Base-by-base conservation (phyloP, 495 filamentous ascomycete species). In the Lichenothelia convexa region DNA sequence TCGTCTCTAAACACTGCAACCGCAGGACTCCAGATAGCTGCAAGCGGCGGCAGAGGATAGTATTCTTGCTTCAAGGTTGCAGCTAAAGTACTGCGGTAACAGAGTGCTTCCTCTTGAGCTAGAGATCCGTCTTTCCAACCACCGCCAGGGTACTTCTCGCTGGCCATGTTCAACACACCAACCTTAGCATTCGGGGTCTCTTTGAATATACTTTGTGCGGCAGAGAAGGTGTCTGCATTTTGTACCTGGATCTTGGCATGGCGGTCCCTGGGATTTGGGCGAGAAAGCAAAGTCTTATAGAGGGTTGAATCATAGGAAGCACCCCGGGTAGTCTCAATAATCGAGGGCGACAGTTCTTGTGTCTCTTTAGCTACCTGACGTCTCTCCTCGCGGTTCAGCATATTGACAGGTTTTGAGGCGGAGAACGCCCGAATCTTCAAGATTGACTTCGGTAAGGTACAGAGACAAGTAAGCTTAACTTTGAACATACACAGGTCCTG, bases 151-250 rank as follows among this genome's bases (percentile, higher is more conserved):
- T 32, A 35, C 34, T 44, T 34, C 32, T 45, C 45, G 0, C 51
- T 55, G 5, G 54, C 53, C 49, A 57, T 55, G 38, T 50, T 55
- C 8, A 59, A 44, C 34, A 59, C 36, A n/a, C 34, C 41, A 17
- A 44, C 32, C 24, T 57, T 59, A 4, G 40, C 43, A 15, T 41
- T 23, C 18, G 38, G 38, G 5, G 36, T 29, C 1, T 47, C 34
- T 2, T 36, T 38, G 3, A 22, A 17, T 15, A 21, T 34, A 33
- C 19, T 32, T 30, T 29, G 35, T 30, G 57, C 67, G 13, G 63
- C 67, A 0, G 52, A 42, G 15, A 71, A 52, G 11, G 65, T 64
- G 45, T 69, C 67, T 9, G 48, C 45, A n/a, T 50, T 43, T 24
- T 48, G 35, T 9, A 70, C 42, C n/a, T 55, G 45, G 31, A 68